Evolutionary conservation across 306 rosid genomes (phyloP).

Genomic region (Canavalia gladiata): DNA sequence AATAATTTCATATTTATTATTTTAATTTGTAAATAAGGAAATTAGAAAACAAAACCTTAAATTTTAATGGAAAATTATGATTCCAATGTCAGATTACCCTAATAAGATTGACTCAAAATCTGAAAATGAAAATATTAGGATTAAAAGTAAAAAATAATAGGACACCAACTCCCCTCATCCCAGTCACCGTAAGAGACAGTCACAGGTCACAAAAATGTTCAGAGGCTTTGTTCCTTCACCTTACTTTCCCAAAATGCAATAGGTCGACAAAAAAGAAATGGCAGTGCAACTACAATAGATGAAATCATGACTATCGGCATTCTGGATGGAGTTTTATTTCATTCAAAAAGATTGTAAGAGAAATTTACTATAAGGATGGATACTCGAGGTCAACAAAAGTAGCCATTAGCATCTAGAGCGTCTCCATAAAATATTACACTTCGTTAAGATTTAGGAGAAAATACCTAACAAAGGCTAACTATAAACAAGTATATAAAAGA

Average conservation of each 20-base stretch:
- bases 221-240: neutral
- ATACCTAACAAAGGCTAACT: neutral
- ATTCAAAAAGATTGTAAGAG: neutral
- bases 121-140: too few relatives aligned
- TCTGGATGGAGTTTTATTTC: neutral
- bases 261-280: neutral
- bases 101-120: too few relatives aligned
- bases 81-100: too few relatives aligned
- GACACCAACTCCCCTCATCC: too few relatives aligned
- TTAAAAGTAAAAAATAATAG: too few relatives aligned
- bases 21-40: too few relatives aligned
- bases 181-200: too few relatives aligned
- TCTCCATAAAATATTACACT: neutral
- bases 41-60: too few relatives aligned
- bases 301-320: neutral
- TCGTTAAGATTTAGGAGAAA: neutral
- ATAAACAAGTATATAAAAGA: neutral
- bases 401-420: neutral
- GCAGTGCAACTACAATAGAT: neutral
- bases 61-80: too few relatives aligned
- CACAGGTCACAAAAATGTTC: neutral
- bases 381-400: neutral
- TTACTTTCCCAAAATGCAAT: neutral
- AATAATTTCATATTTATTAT: too few relatives aligned
- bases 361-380: neutral